Evolutionary conservation across 202 grass and related monocot species (phyloP).

Genomic region (Carex arenaria): DNA sequence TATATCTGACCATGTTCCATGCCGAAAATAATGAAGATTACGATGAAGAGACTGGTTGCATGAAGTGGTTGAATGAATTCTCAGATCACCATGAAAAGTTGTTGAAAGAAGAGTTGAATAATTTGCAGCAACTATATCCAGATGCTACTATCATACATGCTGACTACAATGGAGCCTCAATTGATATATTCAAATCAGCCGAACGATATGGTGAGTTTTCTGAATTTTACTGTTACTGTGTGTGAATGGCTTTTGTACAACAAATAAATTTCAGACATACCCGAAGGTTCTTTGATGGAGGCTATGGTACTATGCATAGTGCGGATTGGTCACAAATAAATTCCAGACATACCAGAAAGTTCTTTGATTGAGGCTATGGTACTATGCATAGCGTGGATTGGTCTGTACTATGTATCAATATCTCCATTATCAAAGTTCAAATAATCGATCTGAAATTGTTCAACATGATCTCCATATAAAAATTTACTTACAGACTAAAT

Average conservation of each 20-base stretch:
- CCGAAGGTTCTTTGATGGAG: no score
- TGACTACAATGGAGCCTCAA: constrained; percentile 47
- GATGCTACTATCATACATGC: constrained; percentile 43
- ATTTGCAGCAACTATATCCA: constrained; percentile 34
- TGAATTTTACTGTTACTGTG: background rate
- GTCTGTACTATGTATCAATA: no score
- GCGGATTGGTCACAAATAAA: no score
- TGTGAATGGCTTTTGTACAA: background rate
- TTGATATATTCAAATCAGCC: constrained; percentile 46
- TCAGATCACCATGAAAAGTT: constrained; percentile 51
- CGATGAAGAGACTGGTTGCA: constrained; percentile 42
- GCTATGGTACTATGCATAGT: no score
- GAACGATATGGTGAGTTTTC: constrained; percentile 47
- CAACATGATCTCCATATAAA: no score
- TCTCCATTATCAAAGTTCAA: no score
- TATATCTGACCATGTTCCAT: constrained; percentile 43
- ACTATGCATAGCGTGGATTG: no score
- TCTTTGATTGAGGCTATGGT: no score
- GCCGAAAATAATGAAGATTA: constrained; percentile 49
- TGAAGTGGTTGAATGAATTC: constrained; percentile 68
- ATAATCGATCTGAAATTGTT: no score
- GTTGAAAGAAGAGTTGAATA: constrained; percentile 40
- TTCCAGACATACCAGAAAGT: background rate
- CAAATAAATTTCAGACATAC: no score
- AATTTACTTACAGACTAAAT: no score